These are phyloP conservation scores for Ilex asprella DNA, from an alignment of 257 asterid species.

Conservation along the genomic window DNA sequence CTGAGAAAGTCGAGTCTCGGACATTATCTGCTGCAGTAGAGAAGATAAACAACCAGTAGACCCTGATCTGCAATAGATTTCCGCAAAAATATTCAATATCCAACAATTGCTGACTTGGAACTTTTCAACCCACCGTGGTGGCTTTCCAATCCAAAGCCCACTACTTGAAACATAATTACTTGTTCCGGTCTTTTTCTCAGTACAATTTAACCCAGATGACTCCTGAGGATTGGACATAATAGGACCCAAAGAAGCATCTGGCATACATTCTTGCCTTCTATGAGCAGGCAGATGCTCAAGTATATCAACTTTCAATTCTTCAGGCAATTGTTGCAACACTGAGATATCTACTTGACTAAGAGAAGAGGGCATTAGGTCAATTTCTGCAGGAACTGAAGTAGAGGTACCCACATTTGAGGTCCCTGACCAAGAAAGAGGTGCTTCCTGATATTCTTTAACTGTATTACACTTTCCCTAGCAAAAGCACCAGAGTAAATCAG, in stretches of 20 bases:
- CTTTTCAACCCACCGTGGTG: slow-evolving; percentile 79
- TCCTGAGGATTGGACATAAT: background rate
- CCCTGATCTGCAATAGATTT: slow-evolving; percentile 33
- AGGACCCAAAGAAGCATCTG: slow-evolving; percentile 30
- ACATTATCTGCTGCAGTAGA: slow-evolving; percentile 46
- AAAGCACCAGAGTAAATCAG: slow-evolving; percentile 7
- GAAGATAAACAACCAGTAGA: slow-evolving; percentile 47
- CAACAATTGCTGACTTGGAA: slow-evolving; percentile 43
- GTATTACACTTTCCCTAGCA: slow-evolving; percentile 24
- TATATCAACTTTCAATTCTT: slow-evolving; percentile 73
- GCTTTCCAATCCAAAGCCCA: slow-evolving; percentile 71
- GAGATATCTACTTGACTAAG: slow-evolving; percentile 83
- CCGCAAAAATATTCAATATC: slow-evolving; percentile 42
- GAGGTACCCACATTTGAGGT: slow-evolving; percentile 4
- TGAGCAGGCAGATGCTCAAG: slow-evolving; percentile 66
- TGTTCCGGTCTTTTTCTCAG: slow-evolving; percentile 25
- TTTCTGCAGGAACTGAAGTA: slow-evolving; percentile 27
- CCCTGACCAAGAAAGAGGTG: slow-evolving; percentile 18
- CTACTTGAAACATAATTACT: slow-evolving; percentile 21
- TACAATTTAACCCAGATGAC: slow-evolving; percentile 1
- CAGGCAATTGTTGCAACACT: slow-evolving; percentile 76
- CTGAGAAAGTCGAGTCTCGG: slow-evolving; percentile 17
- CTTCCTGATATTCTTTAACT: slow-evolving; percentile 22
- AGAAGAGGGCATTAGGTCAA: slow-evolving; percentile 67
- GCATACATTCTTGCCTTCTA: slow-evolving; percentile 31